A percentile compares a stretch with the other conserved stretches of the same genome.
Conservation (phyloP, 129 eudicot species). For the Flaveria ramosissima region DNA sequence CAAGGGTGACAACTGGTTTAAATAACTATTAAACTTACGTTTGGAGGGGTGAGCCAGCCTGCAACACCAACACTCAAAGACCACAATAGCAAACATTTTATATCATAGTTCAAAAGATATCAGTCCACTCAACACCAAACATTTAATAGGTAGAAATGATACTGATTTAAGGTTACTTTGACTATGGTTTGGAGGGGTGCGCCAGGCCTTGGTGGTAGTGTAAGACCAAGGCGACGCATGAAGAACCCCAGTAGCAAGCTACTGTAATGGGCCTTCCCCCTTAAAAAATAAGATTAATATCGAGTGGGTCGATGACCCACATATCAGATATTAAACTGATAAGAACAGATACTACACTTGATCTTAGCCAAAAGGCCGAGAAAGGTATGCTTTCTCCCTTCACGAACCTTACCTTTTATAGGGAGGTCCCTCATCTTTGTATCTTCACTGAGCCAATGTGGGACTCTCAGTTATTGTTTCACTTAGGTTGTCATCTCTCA, state of each 20-base stretch:
- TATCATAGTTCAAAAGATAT: too few species aligned
- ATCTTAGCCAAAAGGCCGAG: conserved; percentile 90
- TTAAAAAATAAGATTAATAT: conserved; percentile 30
- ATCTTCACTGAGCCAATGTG: neutral
- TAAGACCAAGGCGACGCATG: conserved; percentile 22
- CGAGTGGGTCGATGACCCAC: conserved; percentile 31
- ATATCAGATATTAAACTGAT: conserved; percentile 50
- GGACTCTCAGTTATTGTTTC: neutral
- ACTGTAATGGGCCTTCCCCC: conserved; percentile 20
- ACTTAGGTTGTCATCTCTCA: neutral
- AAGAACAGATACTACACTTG: conserved; percentile 86
- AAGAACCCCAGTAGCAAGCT: conserved; percentile 32
- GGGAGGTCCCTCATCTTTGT: neutral
- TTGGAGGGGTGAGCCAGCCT: too few species aligned
- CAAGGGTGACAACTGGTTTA: too few species aligned
- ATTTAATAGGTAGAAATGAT: too few species aligned
- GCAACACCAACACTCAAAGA: too few species aligned
- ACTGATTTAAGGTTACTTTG: too few species aligned
- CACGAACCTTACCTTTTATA: neutral
- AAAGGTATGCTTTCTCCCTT: conserved; percentile 51
- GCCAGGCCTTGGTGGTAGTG: conserved; percentile 26
- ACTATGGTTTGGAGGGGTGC: neutral
- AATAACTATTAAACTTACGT: too few species aligned
- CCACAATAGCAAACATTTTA: too few species aligned
- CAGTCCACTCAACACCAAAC: too few species aligned